Percentiles rank a stretch among this genome's conserved stretches.
Evolutionary conservation across 805 yeast species (phyloP).

Genomic region (Martiniozyma abietophila): DNA sequence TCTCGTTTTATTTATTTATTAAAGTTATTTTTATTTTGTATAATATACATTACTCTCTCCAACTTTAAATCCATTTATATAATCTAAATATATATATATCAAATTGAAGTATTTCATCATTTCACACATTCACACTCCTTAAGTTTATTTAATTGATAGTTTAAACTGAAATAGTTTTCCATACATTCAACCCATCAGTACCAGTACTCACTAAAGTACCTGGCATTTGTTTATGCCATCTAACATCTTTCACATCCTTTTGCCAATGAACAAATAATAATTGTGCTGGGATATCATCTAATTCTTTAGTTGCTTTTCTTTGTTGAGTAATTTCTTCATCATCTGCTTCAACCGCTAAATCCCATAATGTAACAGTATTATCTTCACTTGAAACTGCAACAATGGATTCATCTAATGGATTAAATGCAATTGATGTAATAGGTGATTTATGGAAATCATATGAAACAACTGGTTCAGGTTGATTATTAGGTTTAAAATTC

Average conservation of each 20-base stretch:
- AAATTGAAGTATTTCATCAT: no score
- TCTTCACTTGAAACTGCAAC: constrained; percentile 95
- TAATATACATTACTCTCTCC: no score
- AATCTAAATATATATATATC: neutral
- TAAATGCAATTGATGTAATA: constrained; percentile 86
- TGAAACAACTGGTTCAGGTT: constrained; percentile 80
- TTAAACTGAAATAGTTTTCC: constrained; percentile 94
- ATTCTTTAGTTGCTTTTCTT: constrained; percentile 63
- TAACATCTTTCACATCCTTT: constrained; percentile 91
- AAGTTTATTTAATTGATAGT: no score
- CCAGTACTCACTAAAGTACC: constrained; percentile 94
- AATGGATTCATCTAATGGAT: constrained; percentile 91
- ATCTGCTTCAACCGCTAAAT: constrained; percentile 95
- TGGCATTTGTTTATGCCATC: constrained; percentile 97
- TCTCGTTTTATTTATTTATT: no score
- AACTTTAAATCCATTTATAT: neutral
- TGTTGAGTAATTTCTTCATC: constrained; percentile 93
- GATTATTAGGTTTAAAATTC: constrained; percentile 52
- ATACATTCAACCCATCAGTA: constrained; percentile 84
- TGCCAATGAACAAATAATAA: constrained; percentile 97
- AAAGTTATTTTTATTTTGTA: no score
- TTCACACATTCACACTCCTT: no score
- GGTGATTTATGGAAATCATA: constrained; percentile 94
- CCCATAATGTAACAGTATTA: constrained; percentile 96
- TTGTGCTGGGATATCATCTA: constrained; percentile 91